Evolutionary conservation across 1,139 yeast genomes (phyloP).

Genomic region (Candida sp.): DNA sequence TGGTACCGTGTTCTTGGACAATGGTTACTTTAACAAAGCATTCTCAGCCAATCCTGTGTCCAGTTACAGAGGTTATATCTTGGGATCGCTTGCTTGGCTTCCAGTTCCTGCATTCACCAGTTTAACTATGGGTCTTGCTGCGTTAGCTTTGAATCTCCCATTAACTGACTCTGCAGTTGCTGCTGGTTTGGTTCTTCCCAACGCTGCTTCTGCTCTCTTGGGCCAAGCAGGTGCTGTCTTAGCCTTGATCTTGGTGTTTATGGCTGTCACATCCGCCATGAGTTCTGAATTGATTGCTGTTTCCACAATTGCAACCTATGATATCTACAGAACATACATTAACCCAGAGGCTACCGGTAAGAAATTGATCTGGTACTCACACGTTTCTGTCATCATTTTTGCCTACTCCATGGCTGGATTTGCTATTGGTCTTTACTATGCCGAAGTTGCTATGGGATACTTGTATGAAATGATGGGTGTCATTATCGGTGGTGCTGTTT

Average conservation of each 20-base stretch:
- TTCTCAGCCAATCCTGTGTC: conserved; percentile 86
- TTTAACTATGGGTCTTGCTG: conserved; percentile 85
- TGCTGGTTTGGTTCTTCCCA: conserved; percentile 85
- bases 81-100: conserved; percentile 94
- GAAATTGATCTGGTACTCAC: conserved; percentile 69
- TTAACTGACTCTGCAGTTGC: conserved; percentile 71
- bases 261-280: conserved; percentile 83
- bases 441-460: conserved; percentile 88
- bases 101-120: conserved; percentile 86
- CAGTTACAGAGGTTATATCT: conserved; percentile 86
- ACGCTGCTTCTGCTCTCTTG: conserved; percentile 82
- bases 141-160: conserved; percentile 66
- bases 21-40: conserved; percentile 91
- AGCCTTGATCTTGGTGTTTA: conserved; percentile 74
- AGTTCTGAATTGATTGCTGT: conserved; percentile 91
- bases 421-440: conserved; percentile 81
- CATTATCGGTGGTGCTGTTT: conserved; percentile 83
- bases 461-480: conserved; percentile 88
- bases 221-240: conserved; percentile 92
- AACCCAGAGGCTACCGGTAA: conserved; percentile 80
- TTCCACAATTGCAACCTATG: conserved; percentile 84
- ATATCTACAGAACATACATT: conserved; percentile 78
- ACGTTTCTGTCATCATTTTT: conserved; percentile 63
- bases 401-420: conserved; percentile 81
- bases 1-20: conserved; percentile 88